These are phyloP conservation scores for Russula emetica DNA, from an alignment of 768 basidiomycete species.

Conservation along the genomic window DNA sequence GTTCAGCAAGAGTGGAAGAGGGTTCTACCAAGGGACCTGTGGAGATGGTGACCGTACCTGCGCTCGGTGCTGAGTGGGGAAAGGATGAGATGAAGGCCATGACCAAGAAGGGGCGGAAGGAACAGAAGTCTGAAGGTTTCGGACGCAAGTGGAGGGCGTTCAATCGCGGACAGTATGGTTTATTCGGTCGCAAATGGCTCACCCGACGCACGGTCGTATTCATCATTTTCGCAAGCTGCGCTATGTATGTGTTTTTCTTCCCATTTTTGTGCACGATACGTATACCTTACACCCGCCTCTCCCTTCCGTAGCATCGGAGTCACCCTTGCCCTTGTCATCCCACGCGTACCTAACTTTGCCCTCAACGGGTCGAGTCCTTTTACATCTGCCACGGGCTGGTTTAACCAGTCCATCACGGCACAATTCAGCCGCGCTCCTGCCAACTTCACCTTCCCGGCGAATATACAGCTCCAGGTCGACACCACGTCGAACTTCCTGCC, in stretches of 20 bases:
- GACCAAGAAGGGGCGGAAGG: conserved; percentile 65
- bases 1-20: conserved; percentile 37
- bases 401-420: conserved; percentile 51
- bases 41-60: conserved; percentile 90
- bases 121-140: conserved; percentile 53
- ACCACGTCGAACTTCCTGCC: conserved; percentile 74
- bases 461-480: conserved; percentile 70
- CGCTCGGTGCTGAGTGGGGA: conserved; percentile 87
- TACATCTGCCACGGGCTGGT: conserved; percentile 51
- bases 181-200: conserved; percentile 70
- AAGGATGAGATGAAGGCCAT: conserved; percentile 71
- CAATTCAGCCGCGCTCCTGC: conserved; percentile 73
- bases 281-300: not conserved
- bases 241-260: conserved; percentile 42
- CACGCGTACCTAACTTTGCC: conserved; percentile 70
- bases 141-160: conserved; percentile 65
- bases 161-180: conserved; percentile 73
- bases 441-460: conserved; percentile 86
- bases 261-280: not conserved
- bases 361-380: conserved; percentile 61
- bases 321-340: conserved; percentile 73
- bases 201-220: conserved; percentile 71
- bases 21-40: conserved; percentile 48
- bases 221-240: conserved; percentile 56
- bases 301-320: conserved; percentile 50